Base-by-base conservation (phyloP, 2,329 filamentous ascomycete genomes). In the Endoconidiophora polonica region DNA sequence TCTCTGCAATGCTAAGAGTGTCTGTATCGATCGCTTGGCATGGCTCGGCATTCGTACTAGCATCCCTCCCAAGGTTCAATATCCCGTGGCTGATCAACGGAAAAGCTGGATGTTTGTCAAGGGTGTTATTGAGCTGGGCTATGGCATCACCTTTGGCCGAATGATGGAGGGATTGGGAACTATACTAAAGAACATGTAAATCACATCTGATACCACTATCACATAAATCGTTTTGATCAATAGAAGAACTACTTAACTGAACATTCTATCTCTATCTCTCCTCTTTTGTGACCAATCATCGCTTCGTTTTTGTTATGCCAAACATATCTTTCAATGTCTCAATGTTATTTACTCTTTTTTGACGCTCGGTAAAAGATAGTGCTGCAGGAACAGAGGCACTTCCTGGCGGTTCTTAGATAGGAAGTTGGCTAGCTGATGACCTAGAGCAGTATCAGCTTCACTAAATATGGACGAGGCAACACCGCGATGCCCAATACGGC, bases 381-480 rank as follows among this genome's bases (percentile, higher is more conserved):
- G 56, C 56, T 81, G 61, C 0, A 96, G 73, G 61, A 96, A 96
- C 0, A 93, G 83, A 0, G 91, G 91, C 23, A 98, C 66, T 0
- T 70, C 65, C 64, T 94, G 86, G 4, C 78, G 71, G 4, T 78
- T 84, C 65, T 96, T 90, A 0, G 94, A 60, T 0, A 98, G 70
- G 4, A 86, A 79, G 61, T 88, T 87, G 37, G 86, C 83, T 0
- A 98, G 70, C 1, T 83, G 77, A 7, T 74, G 71, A 0, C 74
- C 86, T 40, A 96, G 67, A 2, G 80, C 73, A 50, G 83, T 76
- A 58, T 96, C 84, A 1, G 73, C 69, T 1, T 88, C 80, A 23
- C 81, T 86, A 69, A 82, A 96, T 67, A 98, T 90, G 0, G 90
- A 94, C 0, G 84, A 90, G 0, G 91, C 88, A 4, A 87, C 67